These are phyloP conservation scores for Durio zibethinus DNA, from an alignment of 345 rosid genomes.

Conservation along the genomic window DNA sequence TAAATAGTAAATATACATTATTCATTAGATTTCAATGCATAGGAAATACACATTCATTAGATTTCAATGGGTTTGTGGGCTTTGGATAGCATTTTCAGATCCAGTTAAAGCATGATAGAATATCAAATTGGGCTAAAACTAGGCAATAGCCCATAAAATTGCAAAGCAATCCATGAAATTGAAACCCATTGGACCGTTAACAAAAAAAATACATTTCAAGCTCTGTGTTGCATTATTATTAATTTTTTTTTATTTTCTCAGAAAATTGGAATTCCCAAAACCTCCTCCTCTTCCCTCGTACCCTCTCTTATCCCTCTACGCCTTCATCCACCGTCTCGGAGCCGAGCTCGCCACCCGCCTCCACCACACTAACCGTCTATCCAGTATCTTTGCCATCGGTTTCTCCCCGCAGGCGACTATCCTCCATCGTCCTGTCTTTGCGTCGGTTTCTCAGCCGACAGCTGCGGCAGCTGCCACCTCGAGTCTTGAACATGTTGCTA, in stretches of 20 bases:
- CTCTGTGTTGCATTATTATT: background rate
- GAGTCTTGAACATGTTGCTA: slow-evolving; percentile 62
- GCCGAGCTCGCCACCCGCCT: slow-evolving; percentile 9
- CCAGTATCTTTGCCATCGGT: slow-evolving; percentile 34
- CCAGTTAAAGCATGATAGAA: too few relatives aligned
- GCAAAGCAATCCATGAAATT: background rate
- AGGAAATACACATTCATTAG: background rate
- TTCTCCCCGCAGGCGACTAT: slow-evolving; percentile 32
- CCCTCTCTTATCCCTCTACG: background rate
- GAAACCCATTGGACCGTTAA: background rate
- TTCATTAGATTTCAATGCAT: too few relatives aligned
- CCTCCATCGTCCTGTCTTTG: slow-evolving; percentile 41
- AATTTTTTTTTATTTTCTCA: too few relatives aligned
- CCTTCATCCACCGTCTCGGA: slow-evolving; percentile 15
- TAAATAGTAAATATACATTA: too few relatives aligned
- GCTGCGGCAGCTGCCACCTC: slow-evolving; percentile 33
- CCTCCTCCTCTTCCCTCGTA: slow-evolving; percentile 15
- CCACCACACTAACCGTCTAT: slow-evolving; percentile 25
- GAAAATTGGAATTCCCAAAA: slow-evolving; percentile 13
- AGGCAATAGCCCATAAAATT: background rate
- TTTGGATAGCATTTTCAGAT: background rate
- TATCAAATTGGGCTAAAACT: too few relatives aligned
- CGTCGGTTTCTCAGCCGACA: slow-evolving; percentile 60
- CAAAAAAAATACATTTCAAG: background rate
- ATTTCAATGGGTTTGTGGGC: background rate